Conservation (phyloP, 2,329 filamentous ascomycete species). For the Aspergillus sojae region DNA sequence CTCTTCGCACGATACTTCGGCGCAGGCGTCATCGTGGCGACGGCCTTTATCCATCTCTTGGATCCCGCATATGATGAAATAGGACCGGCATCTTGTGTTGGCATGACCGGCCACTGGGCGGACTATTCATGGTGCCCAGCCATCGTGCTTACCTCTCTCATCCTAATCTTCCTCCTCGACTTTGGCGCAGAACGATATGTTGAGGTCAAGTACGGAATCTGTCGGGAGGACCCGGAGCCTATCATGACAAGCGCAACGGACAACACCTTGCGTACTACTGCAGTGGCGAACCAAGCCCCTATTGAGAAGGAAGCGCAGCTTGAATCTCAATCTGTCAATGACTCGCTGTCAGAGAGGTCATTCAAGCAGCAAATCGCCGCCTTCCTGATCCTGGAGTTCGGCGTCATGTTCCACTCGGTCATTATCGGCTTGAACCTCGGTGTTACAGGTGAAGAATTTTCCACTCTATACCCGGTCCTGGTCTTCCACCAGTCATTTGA, state of each 20-base stretch:
- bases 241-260: constrained; percentile 18
- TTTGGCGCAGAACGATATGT: constrained; percentile 55
- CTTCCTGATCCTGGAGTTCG: constrained; percentile 57
- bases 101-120: constrained; percentile 57
- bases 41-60: constrained; percentile 52
- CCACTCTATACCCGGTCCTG: constrained; percentile 61
- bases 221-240: constrained; percentile 22
- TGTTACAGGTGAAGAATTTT: constrained; percentile 59
- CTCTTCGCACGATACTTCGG: constrained; percentile 53
- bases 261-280: background rate
- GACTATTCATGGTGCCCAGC: constrained; percentile 58
- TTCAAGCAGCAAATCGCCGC: constrained; percentile 43
- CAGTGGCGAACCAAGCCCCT: background rate
- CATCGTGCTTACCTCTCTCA: constrained; percentile 53
- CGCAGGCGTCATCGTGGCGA: constrained; percentile 51
- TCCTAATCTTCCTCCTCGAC: constrained; percentile 56
- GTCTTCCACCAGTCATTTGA: constrained; percentile 68
- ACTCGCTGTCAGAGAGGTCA: constrained; percentile 25
- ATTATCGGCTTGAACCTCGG: constrained; percentile 66
- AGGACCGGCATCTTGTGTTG: constrained; percentile 52
- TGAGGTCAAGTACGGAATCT: constrained; percentile 51
- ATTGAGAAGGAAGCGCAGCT: background rate
- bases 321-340: background rate
- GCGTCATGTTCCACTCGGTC: constrained; percentile 66
- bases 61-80: constrained; percentile 50